Base-by-base conservation (phyloP, 2,329 filamentous ascomycete species). In the Aspergillus alliaceus region DNA sequence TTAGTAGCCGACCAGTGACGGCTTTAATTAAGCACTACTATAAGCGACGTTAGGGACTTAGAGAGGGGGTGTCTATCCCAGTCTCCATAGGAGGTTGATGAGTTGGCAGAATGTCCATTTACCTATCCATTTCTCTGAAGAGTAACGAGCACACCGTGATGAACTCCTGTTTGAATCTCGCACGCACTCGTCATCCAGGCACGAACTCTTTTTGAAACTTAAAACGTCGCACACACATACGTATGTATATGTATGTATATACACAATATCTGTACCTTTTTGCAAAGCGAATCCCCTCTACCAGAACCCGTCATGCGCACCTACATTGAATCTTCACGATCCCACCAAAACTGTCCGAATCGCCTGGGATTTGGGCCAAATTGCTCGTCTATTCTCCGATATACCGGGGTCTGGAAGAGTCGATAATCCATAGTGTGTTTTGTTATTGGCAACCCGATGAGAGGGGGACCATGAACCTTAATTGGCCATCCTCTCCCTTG, bases 381-480 rank as follows among this genome's bases (percentile, higher is more conserved):
- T 53, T 47, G 24, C 51, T 53, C 27, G 20, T 29, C 37, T 64
- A 62, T 60, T 64, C 54, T 60, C 61, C 61, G 61, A 56, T 52
- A 50, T 58, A 58, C 58, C 42, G 37, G 49, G 55, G 57, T 57
- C 55, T 59, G 46, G 54, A 56, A 53, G 54, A 49, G 25, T 55
- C 51, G 42, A 59, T 42, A 31, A 32, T 32, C 40, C 40, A 44
- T 44, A 27, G 2, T 42, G 2, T 9, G 25, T 7, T 6, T 12
- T 32, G 20, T 32, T n/a, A 32, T 32, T 48, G 27, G 27, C 32
- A n/a, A 48, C 4, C 44, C 15, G 46, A 46, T 48, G 53, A 55
- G 51, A 51, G 44, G 44, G 46, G 31, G 53, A 39, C 37, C 49
- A 25, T 20, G 53, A 56, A 60, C 59, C 59, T 60, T 60, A 59